These are phyloP conservation scores for Nicotiana otophora DNA, from an alignment of 257 asterid genomes.

Conservation along the genomic window DNA sequence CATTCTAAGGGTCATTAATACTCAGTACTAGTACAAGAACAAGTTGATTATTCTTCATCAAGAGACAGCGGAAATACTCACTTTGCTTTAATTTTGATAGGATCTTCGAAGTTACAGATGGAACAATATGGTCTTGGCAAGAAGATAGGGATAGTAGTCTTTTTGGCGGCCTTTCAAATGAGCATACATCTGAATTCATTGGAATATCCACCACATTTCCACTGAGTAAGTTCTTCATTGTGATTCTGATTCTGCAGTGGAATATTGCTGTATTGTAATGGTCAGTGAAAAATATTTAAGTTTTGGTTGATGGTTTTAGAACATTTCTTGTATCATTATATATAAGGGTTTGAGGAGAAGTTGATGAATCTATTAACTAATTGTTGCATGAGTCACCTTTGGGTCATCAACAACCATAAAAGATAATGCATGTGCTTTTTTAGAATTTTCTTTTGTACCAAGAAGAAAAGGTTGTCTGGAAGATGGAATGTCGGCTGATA, in stretches of 20 bases:
- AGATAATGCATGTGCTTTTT: background rate
- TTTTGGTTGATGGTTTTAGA: background rate
- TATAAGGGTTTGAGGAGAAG: background rate
- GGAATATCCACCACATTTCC: background rate
- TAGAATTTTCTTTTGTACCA: background rate
- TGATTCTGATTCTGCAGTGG: background rate
- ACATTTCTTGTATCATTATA: constrained; percentile 20
- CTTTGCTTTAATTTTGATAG: background rate
- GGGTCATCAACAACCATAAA: background rate
- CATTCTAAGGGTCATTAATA: constrained; percentile 2
- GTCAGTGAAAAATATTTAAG: background rate
- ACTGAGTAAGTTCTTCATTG: background rate
- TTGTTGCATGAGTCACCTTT: constrained; percentile 14
- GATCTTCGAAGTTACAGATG: background rate
- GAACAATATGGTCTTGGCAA: background rate
- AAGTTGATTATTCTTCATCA: background rate
- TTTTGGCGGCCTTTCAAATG: background rate
- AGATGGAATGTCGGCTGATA: background rate
- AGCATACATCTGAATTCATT: background rate
- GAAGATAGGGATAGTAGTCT: background rate
- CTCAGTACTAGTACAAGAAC: background rate
- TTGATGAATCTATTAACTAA: background rate
- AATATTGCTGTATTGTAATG: background rate
- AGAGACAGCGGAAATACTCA: background rate
- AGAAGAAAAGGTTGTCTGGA: background rate